Evolutionary conservation across 306 rosid genomes (phyloP), one percentile per base, ranked within the genome.

Genomic region (Cyamopsis tetragonoloba): DNA sequence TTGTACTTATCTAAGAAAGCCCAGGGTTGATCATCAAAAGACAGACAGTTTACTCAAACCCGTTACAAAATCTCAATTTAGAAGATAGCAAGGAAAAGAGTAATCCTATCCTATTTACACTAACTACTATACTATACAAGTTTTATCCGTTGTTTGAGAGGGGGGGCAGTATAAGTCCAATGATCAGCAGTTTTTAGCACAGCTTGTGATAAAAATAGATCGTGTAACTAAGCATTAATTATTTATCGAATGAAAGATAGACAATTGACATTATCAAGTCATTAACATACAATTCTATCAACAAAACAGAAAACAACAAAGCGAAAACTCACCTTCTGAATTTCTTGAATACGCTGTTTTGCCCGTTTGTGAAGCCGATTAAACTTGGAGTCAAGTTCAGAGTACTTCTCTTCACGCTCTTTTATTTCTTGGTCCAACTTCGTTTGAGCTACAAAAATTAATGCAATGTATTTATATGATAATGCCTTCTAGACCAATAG

Each of bases 281-380:
- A 42, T 62, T 53, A 53, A 55, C 51, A 14, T 24, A 6, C 39
- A 32, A 14, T 22, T n/a, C n/a, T 14, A 39, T 77, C 55, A 46
- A 63, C 26, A 27, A 53, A 27, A 46, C 50, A 56, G 61, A 38
- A 73, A 68, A 58, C 31, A 73, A 56, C 9, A 24, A 24, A 64
- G 68, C 59, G 55, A 51, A 1, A 35, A 57, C 37, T 54, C 77
- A 90, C 97, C 97, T 88, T 90, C 72, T 95, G 99, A 76, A 95
- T 55, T 57, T 95, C 99, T 80, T 95, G 99, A 81, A 95, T 95
- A 8, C 99, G 96, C 62, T 95, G 99, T 75, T 95, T 95, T 48
- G 99, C 99, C 72, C 99, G 84, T 79, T 95, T 95, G 73, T 90
- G 99, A 79, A 95, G 97, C 85, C 97, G 80, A 70, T 77, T 85